Evolutionary conservation across 306 rosid genomes (phyloP), one percentile per base, ranked within the genome.

Genomic region (Glycine tomentella): DNA sequence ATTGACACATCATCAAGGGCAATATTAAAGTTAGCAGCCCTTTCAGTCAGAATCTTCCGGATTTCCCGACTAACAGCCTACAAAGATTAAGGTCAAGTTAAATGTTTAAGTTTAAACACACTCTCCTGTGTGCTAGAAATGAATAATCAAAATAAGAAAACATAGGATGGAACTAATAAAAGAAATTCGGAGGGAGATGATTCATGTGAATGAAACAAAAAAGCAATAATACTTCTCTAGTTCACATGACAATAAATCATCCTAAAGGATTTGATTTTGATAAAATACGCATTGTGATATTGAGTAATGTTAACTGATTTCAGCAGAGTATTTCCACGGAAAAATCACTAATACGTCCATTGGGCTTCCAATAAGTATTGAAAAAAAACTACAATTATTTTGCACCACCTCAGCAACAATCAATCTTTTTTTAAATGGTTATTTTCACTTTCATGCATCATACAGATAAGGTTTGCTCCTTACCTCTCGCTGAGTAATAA

Each of bases 1-100:
- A 95, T 95, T 9, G 98, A 95, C 56, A 93, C 98, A 82, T 95
- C 98, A 77, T 95, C 99, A 64, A 93, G 92, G 69, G 92, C 96
- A 68, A 93, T 86, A 40, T 93, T 88, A 87, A 95, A 95, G 84
- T 90, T 86, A 51, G 92, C 85, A n/a, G 97, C 99, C 72, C 94
- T 91, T 78, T 85, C 96, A 45, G 93, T 89, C 86, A 95, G 83
- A 81, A 90, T 72, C 86, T 89, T 91, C 80, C 96, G 86, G 48
- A 91, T 95, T 83, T 95, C 94, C 88, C 96, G 87, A 85, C 99
- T 89, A 40, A 95, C 98, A 78, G 88, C 89, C 99, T 95, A 79
- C 73, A 25, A 25, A 25, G 31, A 25, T 25, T 25, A 25, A 25
- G 31, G 31, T 25, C 31, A 25, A 25, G 31, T 25, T 25, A 25